Evolutionary conservation across 1,139 yeast genomes (phyloP), one percentile per base, ranked within the genome.

Genomic region (Candida freyschussii): DNA sequence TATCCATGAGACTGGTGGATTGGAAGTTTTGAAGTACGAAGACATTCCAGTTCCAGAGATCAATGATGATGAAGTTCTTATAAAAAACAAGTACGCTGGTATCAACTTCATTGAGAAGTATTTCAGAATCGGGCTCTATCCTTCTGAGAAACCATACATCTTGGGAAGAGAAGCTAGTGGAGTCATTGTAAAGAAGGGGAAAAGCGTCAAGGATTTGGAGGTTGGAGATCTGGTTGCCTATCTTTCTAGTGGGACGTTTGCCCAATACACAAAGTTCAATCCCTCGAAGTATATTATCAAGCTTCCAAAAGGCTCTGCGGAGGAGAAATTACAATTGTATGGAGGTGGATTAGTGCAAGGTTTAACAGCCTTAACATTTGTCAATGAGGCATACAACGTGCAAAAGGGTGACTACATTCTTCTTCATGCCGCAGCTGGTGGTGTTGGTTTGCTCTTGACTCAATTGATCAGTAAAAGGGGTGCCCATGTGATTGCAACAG

Each of bases 351-450:
- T 80, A 26, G 46, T 84, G 24, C 94, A 84, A 55, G 93, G 87
- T 1, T 61, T 86, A 39, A 87, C 96, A 4, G 93, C 93, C 3
- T 59, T 81, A 46, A 71, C 91, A 0, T 74, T 87, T 39, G 60
- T 75, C 27, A 62, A 68, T 27, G 89, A 82, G 44, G 72, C 91
- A 1, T 75, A 83, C 55, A 52, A 63, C 4, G 83, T 86, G 21
- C 53, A 81, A 52, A 64, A 69, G 52, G 87, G 75, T 32, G 96
- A 89, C 41, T 69, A 59, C 45, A 70, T 81, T 25, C 65, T 87
- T 33, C 78, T 85, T 21, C 86, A 89, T 67, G 96, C 96, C 2
- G 95, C 95, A 13, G 95, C 96, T 7, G 96, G 96, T 31, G 96
- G 96, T 37, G 91, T 84, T 32, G 96, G 96, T 3, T 67, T 73